Base-by-base conservation (phyloP, 108 stramenopile genomes). In the Cyclostephanos invisitatus region DNA sequence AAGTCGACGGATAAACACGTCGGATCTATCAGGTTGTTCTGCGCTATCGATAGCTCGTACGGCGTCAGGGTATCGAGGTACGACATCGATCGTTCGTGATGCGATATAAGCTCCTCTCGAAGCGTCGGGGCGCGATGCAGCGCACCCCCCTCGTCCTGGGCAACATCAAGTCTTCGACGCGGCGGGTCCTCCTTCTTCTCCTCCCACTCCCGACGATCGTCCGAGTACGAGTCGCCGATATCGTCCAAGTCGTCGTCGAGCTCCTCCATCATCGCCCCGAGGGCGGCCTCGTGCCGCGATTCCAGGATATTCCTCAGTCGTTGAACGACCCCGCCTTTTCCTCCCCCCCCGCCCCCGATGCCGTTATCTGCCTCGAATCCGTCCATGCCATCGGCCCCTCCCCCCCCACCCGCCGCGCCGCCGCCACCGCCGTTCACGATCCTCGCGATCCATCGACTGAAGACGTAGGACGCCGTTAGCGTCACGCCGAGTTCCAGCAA, bases 1-100 rank as follows among this genome's bases (percentile, higher is more conserved):
- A 97, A 97, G 0, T 56, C 47, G 0, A 75, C 78, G 9, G 67
- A 37, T n/a, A 95, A 73, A 70, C 87, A 86, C 9, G 75, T 54
- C 0, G 93, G 90, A 80, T 93, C 93, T 49, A 97, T 72, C 0
- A 96, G 88, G 64, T 91, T 88, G 4, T 44, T 61, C 57, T 90
- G 78, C 2, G 94, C 92, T 56, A 96, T 91, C 48, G 83, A 79
- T n/a, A 74, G 56, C 75, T 97, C 96, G 74, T 97, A 89, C 10
- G 78, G 44, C 5, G 66, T 62, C 9, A 79, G 59, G 5, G 57
- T 42, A 25, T 56, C 44, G 1, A 79, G 25, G 25, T 40, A 53
- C 2, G 59, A 62, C 17, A 79, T 37, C 14, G 78, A 79, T 56
- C 42, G 29, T 57, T 72, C 51, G 47, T 79, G 78, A 25, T 68